phyloP scores from a whole-genome alignment of 2,329 filamentous ascomycete species.

The Hypoxylon sp. region DNA sequence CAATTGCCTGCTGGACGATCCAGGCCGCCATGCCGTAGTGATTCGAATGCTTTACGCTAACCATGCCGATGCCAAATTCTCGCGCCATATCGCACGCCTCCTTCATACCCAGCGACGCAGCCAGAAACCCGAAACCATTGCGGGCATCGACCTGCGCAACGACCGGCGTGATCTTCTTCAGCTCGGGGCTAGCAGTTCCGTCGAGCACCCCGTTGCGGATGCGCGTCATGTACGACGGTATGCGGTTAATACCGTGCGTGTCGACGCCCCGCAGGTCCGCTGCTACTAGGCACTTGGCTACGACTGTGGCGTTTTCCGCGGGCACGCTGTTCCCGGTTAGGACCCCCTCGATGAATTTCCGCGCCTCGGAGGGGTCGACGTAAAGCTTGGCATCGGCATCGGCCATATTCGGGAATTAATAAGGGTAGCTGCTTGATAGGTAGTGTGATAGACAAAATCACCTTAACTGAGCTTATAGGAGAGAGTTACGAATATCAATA shows the following conservation, averaged over 20 bases:
- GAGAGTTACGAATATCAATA: too few relatives aligned
- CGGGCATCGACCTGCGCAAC: slow-evolving; percentile 77
- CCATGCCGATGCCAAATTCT: slow-evolving; percentile 80
- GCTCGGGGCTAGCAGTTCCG: slow-evolving; percentile 69
- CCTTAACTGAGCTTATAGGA: too few relatives aligned
- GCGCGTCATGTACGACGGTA: slow-evolving; percentile 83
- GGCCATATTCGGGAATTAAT: slow-evolving; percentile 23
- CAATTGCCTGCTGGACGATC: slow-evolving; percentile 82
- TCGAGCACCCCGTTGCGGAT: slow-evolving; percentile 79
- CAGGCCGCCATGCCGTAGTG: slow-evolving; percentile 89
- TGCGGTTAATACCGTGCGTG: slow-evolving; percentile 83
- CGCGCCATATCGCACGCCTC: slow-evolving; percentile 77
- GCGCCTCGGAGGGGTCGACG: slow-evolving; percentile 59
- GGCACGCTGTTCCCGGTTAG: slow-evolving; percentile 74
- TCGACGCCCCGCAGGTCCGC: slow-evolving; percentile 86
- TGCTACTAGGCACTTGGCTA: slow-evolving; percentile 78
- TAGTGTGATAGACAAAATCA: too few relatives aligned
- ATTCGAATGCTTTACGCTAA: slow-evolving; percentile 81
- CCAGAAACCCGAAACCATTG: slow-evolving; percentile 83
- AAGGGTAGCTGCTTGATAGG: not conserved
- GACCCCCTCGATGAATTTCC: slow-evolving; percentile 67
- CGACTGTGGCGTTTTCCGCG: slow-evolving; percentile 69
- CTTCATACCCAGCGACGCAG: slow-evolving; percentile 76
- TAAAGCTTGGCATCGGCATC: slow-evolving; percentile 46
- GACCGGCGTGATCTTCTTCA: slow-evolving; percentile 76